These are phyloP conservation scores for Helianthus tuberosus DNA, from an alignment of 129 eudicot species.

Conservation along the genomic window DNA sequence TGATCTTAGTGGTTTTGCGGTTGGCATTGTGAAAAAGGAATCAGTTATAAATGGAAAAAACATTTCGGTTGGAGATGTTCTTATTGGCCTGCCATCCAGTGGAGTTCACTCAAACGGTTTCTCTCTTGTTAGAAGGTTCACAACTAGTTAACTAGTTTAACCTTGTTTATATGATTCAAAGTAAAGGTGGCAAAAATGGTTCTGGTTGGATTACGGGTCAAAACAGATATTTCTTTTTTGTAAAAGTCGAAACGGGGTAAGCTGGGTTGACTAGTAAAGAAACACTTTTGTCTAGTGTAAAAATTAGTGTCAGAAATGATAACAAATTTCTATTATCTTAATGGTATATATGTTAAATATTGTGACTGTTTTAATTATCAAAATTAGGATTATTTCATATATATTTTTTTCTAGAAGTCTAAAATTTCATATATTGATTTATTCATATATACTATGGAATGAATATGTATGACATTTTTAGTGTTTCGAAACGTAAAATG, in stretches of 20 bases:
- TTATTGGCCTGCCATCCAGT: constrained; percentile 77
- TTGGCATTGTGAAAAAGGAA: constrained; percentile 74
- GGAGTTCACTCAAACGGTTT: constrained; percentile 91
- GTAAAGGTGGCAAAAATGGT: background rate
- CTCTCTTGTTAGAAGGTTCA: constrained; percentile 87
- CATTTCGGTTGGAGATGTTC: constrained; percentile 67
- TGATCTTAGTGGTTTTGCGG: constrained; percentile 97
- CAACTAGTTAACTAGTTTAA: background rate
- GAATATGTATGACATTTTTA: background rate
- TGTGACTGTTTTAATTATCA: no score
- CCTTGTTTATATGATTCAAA: background rate
- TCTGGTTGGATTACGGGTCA: background rate
- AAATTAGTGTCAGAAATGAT: no score
- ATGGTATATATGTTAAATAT: no score
- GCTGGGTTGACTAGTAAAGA: background rate
- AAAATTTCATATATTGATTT: no score
- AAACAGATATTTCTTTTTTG: background rate
- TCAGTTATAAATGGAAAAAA: constrained; percentile 81
- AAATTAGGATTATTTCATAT: no score
- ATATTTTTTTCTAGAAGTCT: background rate
- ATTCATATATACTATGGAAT: no score
- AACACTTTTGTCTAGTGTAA: background rate
- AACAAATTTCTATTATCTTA: no score
- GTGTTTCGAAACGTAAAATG: background rate
- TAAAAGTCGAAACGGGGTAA: background rate